These are phyloP conservation scores for Aristolochia fimbriata DNA, from an alignment of 164 flowering plant species.

Conservation along the genomic window DNA sequence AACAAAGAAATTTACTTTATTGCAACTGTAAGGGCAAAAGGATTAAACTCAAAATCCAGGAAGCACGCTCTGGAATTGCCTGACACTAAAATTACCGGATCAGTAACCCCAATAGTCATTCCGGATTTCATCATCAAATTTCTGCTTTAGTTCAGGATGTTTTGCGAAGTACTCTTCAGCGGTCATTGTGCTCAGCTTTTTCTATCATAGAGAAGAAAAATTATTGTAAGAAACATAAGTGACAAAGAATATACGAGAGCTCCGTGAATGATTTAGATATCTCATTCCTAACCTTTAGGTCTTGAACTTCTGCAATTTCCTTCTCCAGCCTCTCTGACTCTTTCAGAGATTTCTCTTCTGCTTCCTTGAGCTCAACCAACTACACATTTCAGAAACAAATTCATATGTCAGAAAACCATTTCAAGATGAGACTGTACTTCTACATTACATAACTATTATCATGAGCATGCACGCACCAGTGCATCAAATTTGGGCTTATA, in stretches of 20 bases:
- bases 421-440: too few species aligned
- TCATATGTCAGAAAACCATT: not conserved
- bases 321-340: constrained; percentile 89
- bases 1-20: too few species aligned
- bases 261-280: too few species aligned
- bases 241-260: not conserved
- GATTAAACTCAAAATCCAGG: too few species aligned
- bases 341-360: constrained; percentile 67
- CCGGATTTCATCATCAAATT: constrained; percentile 89
- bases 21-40: too few species aligned
- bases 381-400: constrained; percentile 12
- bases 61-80: too few species aligned
- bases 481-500: constrained; percentile 84
- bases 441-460: too few species aligned
- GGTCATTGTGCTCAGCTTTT: constrained; percentile 87
- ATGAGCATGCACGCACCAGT: constrained; percentile 43
- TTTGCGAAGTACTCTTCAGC: constrained; percentile 89
- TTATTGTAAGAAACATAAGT: not conserved
- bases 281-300: constrained; percentile 55
- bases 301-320: constrained; percentile 79
- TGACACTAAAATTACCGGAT: not conserved
- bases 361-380: constrained; percentile 90
- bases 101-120: constrained; percentile 96
- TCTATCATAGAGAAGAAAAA: constrained; percentile 31
- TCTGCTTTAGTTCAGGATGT: constrained; percentile 90